Base-by-base conservation (phyloP, 2,329 filamentous ascomycete genomes). In the Gaeumannomyces sp. region DNA sequence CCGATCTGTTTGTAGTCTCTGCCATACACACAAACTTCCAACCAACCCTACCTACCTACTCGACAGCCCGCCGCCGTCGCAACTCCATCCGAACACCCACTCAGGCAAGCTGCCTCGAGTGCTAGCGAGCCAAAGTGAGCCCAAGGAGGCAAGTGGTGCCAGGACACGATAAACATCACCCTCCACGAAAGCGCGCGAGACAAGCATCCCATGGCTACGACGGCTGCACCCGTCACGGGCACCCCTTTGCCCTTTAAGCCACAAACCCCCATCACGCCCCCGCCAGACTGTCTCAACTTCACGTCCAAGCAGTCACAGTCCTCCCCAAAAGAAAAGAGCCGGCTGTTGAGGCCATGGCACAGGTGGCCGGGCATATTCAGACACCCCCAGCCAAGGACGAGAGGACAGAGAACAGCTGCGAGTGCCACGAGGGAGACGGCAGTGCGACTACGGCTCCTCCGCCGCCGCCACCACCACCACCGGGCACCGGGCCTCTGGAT, bases 211-310 rank as follows among this genome's bases (percentile, higher is more conserved):
- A 64, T 64, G 62, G 62, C 62, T 53, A 29, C 38, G 53, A 64
- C 56, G 71, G 69, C 73, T 65, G 64, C 72, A 31, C 69, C 72
- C 35, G 69, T 72, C 60, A 67, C 72, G 60, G 69, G 71, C 56
- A 67, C 73, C 59, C 71, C 73, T 22, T 67, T 70, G 38, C 70
- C 70, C 45, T 71, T 73, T 65, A 73, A 73, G 64, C 65, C 73
- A 64, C 73, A 76, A 33, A 71, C 74, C 19, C 76, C 76, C 56
- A 73, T 78, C 60, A 78, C 77, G 8, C 77, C 76, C 62, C 76
- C 77, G 8, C 76, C 76, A 45, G 77, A 78, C 50, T 72, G 76
- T 64, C 72, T 73, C 53, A 70, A 72, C 5, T 77, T 79, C 65
- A 66, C 66, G 63, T 70, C 69, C 63, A 69, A 67, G 57, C 63